Conservation (phyloP, 2,329 filamentous ascomycete genomes). For the Exophiala viscosa region DNA sequence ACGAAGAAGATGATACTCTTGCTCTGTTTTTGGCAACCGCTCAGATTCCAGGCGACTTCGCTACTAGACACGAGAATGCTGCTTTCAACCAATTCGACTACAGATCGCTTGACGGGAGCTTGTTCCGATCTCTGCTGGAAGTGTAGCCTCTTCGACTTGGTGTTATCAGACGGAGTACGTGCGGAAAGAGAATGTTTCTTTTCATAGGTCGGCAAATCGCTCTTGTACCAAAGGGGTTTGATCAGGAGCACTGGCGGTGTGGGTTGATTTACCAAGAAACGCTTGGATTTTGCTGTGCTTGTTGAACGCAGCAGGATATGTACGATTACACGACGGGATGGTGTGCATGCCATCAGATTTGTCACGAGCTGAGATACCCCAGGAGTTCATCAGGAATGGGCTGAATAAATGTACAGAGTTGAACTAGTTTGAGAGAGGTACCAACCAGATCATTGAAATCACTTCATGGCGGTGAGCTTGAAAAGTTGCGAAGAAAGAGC, state of each 20-base stretch:
- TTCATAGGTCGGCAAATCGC: no score
- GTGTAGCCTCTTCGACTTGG: neutral
- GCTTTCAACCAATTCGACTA: slow-evolving; percentile 39
- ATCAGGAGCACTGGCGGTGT: slow-evolving; percentile 7
- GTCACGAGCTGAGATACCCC: slow-evolving; percentile 16
- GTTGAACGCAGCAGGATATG: slow-evolving; percentile 2
- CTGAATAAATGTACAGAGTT: neutral
- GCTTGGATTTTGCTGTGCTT: slow-evolving; percentile 1
- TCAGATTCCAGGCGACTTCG: slow-evolving; percentile 3
- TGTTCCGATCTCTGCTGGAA: slow-evolving; percentile 10
- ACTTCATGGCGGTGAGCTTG: no score
- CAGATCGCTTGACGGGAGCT: slow-evolving; percentile 37
- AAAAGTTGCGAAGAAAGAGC: no score
- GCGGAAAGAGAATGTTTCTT: no score
- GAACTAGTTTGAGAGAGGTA: no score
- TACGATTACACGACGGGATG: slow-evolving; percentile 13
- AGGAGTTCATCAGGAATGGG: neutral
- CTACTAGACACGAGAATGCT: slow-evolving; percentile 31
- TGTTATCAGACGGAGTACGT: no score
- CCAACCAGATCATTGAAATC: no score
- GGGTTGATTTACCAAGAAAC: neutral
- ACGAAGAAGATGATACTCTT: slow-evolving; percentile 34
- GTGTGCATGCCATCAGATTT: slow-evolving; percentile 5
- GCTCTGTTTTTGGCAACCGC: slow-evolving; percentile 7
- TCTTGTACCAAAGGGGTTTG: neutral